Conservation (phyloP, 345 rosid genomes). For the Gynandropsis gynandra region DNA sequence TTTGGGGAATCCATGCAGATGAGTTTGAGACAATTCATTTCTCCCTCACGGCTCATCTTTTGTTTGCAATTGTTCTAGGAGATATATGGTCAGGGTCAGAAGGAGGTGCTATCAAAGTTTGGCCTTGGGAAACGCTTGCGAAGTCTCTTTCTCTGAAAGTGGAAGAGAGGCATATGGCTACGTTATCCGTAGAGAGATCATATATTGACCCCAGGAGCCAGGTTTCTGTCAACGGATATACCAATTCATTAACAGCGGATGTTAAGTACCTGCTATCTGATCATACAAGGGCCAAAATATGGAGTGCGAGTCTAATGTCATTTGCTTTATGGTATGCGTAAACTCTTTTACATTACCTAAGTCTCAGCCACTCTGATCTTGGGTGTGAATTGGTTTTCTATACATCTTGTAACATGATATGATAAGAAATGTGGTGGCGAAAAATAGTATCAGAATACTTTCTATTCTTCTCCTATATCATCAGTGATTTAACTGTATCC, state of each 20-base stretch:
- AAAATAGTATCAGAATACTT: background rate
- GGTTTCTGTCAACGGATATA: conserved; percentile 50
- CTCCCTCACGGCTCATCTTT: conserved; percentile 9
- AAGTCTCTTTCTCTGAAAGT: conserved; percentile 50
- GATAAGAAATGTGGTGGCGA: background rate
- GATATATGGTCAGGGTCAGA: conserved; percentile 96
- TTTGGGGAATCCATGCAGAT: background rate
- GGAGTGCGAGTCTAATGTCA: conserved; percentile 68
- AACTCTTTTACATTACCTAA: conserved; percentile 8
- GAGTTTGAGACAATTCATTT: background rate
- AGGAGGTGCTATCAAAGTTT: conserved; percentile 67
- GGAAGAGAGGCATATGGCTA: conserved; percentile 61
- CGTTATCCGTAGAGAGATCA: conserved; percentile 61
- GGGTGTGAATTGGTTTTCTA: background rate
- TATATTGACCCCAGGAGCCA: conserved; percentile 72
- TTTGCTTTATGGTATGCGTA: conserved; percentile 71
- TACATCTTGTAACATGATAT: background rate
- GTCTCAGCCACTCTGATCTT: background rate
- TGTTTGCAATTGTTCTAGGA: conserved; percentile 37
- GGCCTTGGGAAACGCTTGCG: conserved; percentile 84
- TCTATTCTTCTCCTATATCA: background rate
- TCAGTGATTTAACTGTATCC: background rate
- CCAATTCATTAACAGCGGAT: conserved; percentile 62
- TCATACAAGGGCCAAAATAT: conserved; percentile 58
- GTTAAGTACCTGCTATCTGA: conserved; percentile 70